phyloP scores from a whole-genome alignment of 768 basidiomycete genomes.

The Suillus tomentosus region DNA sequence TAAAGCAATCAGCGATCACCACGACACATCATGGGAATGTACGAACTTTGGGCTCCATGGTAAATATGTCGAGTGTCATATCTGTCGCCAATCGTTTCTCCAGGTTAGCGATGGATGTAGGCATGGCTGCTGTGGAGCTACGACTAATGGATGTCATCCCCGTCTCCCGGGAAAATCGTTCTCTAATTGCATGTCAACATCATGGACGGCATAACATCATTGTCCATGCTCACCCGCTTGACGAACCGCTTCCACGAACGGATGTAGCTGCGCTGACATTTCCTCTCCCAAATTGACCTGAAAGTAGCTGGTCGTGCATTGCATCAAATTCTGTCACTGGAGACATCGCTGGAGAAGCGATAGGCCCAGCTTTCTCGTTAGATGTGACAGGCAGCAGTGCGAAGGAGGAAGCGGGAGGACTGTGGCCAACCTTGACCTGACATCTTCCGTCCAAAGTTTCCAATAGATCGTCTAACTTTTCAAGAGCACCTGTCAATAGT shows the following conservation, averaged over 20 bases:
- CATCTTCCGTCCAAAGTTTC: slow-evolving; percentile 63
- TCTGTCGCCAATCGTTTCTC: slow-evolving; percentile 79
- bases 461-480: slow-evolving; percentile 77
- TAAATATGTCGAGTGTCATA: slow-evolving; percentile 89
- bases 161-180: slow-evolving; percentile 63
- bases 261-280: slow-evolving; percentile 53
- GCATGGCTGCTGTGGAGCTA: slow-evolving; percentile 51
- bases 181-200: slow-evolving; percentile 38
- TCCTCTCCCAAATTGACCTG: slow-evolving; percentile 25
- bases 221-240: slow-evolving; percentile 51
- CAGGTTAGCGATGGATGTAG: slow-evolving; percentile 70
- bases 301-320: slow-evolving; percentile 14
- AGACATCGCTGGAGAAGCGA: slow-evolving; percentile 4
- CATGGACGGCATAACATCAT: neutral
- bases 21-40: slow-evolving; percentile 7
- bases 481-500: slow-evolving; percentile 76
- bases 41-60: slow-evolving; percentile 87
- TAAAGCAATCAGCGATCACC: slow-evolving; percentile 11
- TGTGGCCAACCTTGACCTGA: slow-evolving; percentile 33
- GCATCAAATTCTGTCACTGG: slow-evolving; percentile 10
- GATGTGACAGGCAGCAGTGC: slow-evolving; percentile 1
- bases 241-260: slow-evolving; percentile 51
- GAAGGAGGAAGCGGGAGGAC: slow-evolving; percentile 6
- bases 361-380: slow-evolving; percentile 1
- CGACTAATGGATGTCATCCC: slow-evolving; percentile 54